phyloP scores from a whole-genome alignment of 495 filamentous ascomycete species.

The Lasiosphaeriaceae sp. region DNA sequence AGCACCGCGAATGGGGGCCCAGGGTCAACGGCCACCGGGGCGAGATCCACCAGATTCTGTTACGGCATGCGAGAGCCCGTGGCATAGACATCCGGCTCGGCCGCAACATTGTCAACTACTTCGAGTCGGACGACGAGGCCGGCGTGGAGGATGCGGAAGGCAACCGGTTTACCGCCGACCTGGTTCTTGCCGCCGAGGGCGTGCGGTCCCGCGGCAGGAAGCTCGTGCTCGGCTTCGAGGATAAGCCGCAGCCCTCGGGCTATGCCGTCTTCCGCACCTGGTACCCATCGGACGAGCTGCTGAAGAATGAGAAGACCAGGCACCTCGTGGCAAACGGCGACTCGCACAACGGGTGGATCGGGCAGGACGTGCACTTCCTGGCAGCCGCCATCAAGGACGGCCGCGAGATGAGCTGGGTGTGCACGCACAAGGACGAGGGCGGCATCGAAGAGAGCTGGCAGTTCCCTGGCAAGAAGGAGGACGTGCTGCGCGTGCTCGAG shows the following conservation, averaged over 20 bases:
- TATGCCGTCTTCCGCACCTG: conserved; percentile 46
- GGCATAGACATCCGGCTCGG: conserved; percentile 47
- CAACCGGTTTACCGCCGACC: conserved; percentile 43
- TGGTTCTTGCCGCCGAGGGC: conserved; percentile 55
- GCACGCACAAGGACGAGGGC: conserved; percentile 53
- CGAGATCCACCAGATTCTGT: conserved; percentile 49
- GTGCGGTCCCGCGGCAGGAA: conserved; percentile 45
- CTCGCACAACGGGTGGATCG: conserved; percentile 46
- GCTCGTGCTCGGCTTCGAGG: conserved; percentile 50
- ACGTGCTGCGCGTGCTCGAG: conserved; percentile 46
- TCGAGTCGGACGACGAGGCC: conserved; percentile 43
- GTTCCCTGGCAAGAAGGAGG: conserved; percentile 45
- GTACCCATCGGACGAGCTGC: conserved; percentile 48
- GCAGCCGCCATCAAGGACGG: conserved; percentile 52
- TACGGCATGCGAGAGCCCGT: conserved; percentile 40
- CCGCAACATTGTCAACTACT: conserved; percentile 45
- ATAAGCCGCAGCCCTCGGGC: conserved; percentile 47
- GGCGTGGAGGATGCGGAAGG: conserved; percentile 43
- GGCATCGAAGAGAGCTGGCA: conserved; percentile 56
- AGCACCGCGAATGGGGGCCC: conserved; percentile 12
- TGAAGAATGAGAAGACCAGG: conserved; percentile 48
- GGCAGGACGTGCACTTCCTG: conserved; percentile 51
- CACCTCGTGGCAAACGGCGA: conserved; percentile 51
- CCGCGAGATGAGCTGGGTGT: conserved; percentile 56
- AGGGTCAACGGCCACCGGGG: conserved; percentile 45